Conservation (phyloP, 139 green algal species). For the Pleodorina starrii region DNA sequence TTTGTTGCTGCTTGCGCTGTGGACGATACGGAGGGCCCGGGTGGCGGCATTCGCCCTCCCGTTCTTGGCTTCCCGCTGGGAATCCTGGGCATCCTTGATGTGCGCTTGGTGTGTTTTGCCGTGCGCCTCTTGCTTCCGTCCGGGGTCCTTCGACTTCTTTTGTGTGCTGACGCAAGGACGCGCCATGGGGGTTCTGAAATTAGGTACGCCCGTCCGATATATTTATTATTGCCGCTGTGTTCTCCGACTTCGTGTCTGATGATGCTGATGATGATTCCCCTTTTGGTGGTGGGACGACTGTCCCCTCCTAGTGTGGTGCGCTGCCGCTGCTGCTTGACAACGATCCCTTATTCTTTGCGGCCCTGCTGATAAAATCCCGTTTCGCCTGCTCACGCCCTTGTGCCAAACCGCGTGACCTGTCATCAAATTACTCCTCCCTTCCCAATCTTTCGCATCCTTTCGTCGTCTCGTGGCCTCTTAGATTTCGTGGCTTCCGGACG, state of each 20-base stretch:
- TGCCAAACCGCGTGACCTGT: too few species aligned
- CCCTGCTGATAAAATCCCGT: neutral
- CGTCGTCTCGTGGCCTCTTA: too few species aligned
- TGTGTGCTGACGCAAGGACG: neutral
- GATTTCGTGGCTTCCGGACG: too few species aligned
- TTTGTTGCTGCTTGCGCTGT: neutral
- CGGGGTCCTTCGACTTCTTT: neutral
- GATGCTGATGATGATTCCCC: too few species aligned
- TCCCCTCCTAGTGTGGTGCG: neutral
- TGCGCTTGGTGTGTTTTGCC: neutral
- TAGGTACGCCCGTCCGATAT: constrained; percentile 24
- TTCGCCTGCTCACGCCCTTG: too few species aligned
- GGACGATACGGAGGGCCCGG: neutral
- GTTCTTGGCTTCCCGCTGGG: neutral
- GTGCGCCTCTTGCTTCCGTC: constrained; percentile 5
- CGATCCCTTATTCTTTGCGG: constrained; percentile 41
- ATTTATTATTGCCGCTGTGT: constrained; percentile 23
- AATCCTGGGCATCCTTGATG: neutral
- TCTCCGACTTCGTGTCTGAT: constrained; percentile 5
- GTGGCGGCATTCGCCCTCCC: constrained; percentile 23
- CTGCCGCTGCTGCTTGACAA: neutral
- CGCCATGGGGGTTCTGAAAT: constrained; percentile 10
- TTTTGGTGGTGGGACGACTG: too few species aligned
- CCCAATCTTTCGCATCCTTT: too few species aligned
- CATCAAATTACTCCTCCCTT: too few species aligned